These are phyloP conservation scores for Adansonia grandidieri DNA, from an alignment of 441 rosid species.

Conservation along the genomic window DNA sequence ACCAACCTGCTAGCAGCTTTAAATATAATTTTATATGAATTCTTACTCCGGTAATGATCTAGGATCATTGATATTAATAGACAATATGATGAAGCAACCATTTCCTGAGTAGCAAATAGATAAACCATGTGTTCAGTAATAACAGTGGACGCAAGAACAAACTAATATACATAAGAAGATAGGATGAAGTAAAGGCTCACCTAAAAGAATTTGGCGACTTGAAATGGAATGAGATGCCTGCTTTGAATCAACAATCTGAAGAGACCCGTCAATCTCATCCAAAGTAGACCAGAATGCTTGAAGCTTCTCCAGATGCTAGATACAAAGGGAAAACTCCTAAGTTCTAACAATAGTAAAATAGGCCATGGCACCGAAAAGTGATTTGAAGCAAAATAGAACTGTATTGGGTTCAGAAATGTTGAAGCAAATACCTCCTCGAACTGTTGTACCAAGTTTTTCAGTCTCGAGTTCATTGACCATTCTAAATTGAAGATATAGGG, in stretches of 20 bases:
- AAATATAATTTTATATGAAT: slow-evolving; percentile 27
- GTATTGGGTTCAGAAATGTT: not conserved
- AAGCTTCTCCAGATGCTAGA: slow-evolving; percentile 67
- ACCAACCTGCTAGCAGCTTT: slow-evolving; percentile 14
- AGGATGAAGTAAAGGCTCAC: slow-evolving; percentile 38
- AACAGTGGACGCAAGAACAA: not conserved
- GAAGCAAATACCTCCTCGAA: slow-evolving; percentile 51
- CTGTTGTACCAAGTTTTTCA: slow-evolving; percentile 67
- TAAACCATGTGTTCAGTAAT: slow-evolving; percentile 20
- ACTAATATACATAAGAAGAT: not conserved
- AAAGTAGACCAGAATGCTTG: slow-evolving; percentile 74
- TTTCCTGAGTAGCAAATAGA: slow-evolving; percentile 49
- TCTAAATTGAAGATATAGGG: slow-evolving; percentile 57
- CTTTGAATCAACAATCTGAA: slow-evolving; percentile 52
- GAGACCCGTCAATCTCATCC: slow-evolving; percentile 70
- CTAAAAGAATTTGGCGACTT: slow-evolving; percentile 54
- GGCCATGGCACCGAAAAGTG: slow-evolving; percentile 2
- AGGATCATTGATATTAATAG: not conserved
- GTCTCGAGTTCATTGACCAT: slow-evolving; percentile 63
- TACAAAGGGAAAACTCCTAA: slow-evolving; percentile 9
- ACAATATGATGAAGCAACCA: slow-evolving; percentile 29
- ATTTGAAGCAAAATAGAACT: slow-evolving; percentile 5
- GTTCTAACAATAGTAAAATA: slow-evolving; percentile 23
- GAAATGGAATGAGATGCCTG: slow-evolving; percentile 52
- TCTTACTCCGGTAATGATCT: slow-evolving; percentile 51